These are phyloP conservation scores for Bipolaris oryzae DNA, from an alignment of 2,329 filamentous ascomycete genomes.

Conservation along the genomic window DNA sequence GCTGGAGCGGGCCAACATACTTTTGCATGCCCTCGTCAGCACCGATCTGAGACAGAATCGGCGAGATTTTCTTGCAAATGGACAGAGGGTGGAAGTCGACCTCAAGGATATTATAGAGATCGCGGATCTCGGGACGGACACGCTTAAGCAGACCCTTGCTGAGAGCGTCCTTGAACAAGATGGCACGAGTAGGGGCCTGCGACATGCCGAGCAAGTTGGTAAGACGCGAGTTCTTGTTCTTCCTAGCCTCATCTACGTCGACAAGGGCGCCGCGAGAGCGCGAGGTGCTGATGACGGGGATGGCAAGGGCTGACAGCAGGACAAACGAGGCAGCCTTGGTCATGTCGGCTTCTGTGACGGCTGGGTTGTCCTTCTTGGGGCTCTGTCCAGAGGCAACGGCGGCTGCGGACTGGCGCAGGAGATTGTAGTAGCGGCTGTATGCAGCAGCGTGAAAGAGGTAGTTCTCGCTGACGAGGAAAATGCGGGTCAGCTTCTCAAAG, in stretches of 20 bases:
- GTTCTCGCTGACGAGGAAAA: conserved; percentile 99
- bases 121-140: conserved; percentile 90
- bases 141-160: conserved; percentile 94
- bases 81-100: conserved; percentile 98
- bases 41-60: conserved; percentile 91
- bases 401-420: conserved; percentile 87
- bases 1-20: conserved; percentile 93
- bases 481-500: conserved; percentile 98
- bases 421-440: conserved; percentile 96
- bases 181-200: conserved; percentile 83
- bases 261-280: conserved; percentile 94
- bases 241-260: conserved; percentile 94
- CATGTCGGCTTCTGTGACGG: conserved; percentile 85
- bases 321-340: conserved; percentile 96
- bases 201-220: conserved; percentile 96
- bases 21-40: conserved; percentile 95
- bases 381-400: conserved; percentile 83
- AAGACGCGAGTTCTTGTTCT: conserved; percentile 98
- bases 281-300: conserved; percentile 98
- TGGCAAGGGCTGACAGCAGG: conserved; percentile 91
- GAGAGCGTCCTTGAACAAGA: conserved; percentile 92
- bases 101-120: conserved; percentile 98
- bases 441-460: conserved; percentile 98
- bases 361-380: conserved; percentile 93
- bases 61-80: conserved; percentile 98